These are phyloP conservation scores for Boletus vinaceobasis DNA, from an alignment of 768 basidiomycete genomes.

Conservation along the genomic window DNA sequence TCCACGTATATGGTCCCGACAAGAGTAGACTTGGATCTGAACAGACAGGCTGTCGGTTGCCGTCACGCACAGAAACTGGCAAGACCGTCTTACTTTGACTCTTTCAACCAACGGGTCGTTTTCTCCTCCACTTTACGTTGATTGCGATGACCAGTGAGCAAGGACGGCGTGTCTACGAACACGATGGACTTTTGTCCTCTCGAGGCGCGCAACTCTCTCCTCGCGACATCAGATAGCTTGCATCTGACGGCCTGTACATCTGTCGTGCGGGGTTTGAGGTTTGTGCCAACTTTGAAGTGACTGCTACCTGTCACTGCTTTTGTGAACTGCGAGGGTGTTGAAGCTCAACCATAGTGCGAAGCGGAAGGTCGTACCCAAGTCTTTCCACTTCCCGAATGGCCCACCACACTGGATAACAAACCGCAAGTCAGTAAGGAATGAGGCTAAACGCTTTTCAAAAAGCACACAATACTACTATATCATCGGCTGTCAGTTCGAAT, in stretches of 20 bases:
- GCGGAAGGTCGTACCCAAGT: constrained; percentile 8
- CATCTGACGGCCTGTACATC: constrained; percentile 13
- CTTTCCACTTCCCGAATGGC: constrained; percentile 21
- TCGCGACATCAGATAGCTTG: background rate
- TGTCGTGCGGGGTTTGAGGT: background rate
- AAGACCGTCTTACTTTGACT: background rate
- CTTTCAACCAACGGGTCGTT: constrained; percentile 5
- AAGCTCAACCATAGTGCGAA: background rate
- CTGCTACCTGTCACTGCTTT: background rate
- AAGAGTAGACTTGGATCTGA: constrained; percentile 7
- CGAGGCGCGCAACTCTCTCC: background rate
- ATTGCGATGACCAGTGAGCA: background rate
- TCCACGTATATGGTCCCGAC: constrained; percentile 17
- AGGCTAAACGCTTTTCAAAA: background rate
- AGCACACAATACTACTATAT: constrained; percentile 21
- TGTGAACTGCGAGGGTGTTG: constrained; percentile 7
- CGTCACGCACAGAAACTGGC: background rate
- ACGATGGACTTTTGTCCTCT: constrained; percentile 6
- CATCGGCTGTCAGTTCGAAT: constrained; percentile 1
- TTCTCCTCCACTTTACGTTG: background rate
- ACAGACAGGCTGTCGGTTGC: background rate
- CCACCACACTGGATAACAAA: constrained; percentile 9
- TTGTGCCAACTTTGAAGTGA: background rate
- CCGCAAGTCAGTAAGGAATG: background rate
- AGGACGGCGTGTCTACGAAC: constrained; percentile 24